These are phyloP conservation scores for Wallemia hederae DNA, from an alignment of 1,284 basidiomycete species.

Conservation along the genomic window DNA sequence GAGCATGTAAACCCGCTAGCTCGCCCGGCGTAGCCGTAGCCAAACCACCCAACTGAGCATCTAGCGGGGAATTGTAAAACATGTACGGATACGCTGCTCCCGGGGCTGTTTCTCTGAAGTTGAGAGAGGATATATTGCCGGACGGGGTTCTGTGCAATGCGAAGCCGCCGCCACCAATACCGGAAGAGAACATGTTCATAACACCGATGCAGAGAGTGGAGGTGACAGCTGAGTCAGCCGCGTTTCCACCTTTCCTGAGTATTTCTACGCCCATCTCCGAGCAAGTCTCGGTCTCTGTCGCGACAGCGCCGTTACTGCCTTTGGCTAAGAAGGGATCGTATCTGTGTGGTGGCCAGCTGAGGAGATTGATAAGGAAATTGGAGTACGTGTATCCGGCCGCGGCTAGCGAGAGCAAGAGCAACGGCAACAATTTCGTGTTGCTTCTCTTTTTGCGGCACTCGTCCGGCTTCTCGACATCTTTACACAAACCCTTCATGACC, in stretches of 20 bases:
- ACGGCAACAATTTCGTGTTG: neutral
- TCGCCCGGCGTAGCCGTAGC: slow-evolving; percentile 63
- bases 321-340: slow-evolving; percentile 26
- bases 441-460: neutral
- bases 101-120: slow-evolving; percentile 70
- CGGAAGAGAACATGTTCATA: slow-evolving; percentile 55
- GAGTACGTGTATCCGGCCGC: neutral
- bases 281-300: slow-evolving; percentile 54
- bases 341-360: neutral
- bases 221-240: slow-evolving; percentile 60
- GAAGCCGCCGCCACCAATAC: slow-evolving; percentile 74
- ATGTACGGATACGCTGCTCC: slow-evolving; percentile 38
- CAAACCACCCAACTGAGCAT: slow-evolving; percentile 41
- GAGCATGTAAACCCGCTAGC: slow-evolving; percentile 47
- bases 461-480: neutral
- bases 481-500: neutral
- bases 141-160: slow-evolving; percentile 36
- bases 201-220: slow-evolving; percentile 57
- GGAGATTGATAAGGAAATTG: neutral
- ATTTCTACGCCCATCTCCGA: slow-evolving; percentile 50
- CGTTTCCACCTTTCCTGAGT: slow-evolving; percentile 57
- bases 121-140: slow-evolving; percentile 38
- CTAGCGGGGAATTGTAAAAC: slow-evolving; percentile 26
- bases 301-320: slow-evolving; percentile 51
- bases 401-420: neutral